Percentiles rank a stretch among this genome's conserved stretches.
Evolutionary conservation across 768 basidiomycete genomes (phyloP).

Genomic region (Naganishia onofrii): DNA sequence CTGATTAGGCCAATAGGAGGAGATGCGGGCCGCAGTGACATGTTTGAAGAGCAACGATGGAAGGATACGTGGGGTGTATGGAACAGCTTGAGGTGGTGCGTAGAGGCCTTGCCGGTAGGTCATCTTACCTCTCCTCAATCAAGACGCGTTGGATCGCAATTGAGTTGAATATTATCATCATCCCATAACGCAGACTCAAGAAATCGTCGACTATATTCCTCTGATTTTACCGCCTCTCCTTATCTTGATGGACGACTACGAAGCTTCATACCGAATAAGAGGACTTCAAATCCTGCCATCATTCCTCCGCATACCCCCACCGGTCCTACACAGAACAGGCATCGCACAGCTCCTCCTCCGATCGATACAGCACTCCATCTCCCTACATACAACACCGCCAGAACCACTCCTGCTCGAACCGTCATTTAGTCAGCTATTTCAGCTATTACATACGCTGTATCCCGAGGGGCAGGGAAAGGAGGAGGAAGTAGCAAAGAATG

Average conservation of each 20-base stretch:
- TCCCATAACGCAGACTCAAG: not conserved
- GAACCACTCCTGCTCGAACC: constrained; percentile 41
- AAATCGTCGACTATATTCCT: constrained; percentile 37
- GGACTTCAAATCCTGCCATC: constrained; percentile 37
- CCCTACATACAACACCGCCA: constrained; percentile 36
- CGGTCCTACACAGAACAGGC: constrained; percentile 47
- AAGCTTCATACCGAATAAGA: constrained; percentile 41
- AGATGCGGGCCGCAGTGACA: constrained; percentile 23
- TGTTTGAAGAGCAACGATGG: constrained; percentile 30
- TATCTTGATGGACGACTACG: constrained; percentile 50
- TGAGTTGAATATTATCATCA: not conserved
- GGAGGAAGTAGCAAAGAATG: constrained; percentile 35
- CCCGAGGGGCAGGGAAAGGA: constrained; percentile 31
- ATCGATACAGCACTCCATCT: constrained; percentile 46
- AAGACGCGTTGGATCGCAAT: too few relatives aligned
- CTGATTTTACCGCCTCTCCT: constrained; percentile 49
- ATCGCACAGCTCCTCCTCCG: constrained; percentile 44
- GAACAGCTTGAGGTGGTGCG: constrained; percentile 25
- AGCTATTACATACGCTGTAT: constrained; percentile 27
- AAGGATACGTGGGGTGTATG: constrained; percentile 21
- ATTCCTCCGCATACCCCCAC: constrained; percentile 39
- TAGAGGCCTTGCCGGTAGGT: constrained; percentile 25
- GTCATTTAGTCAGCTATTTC: constrained; percentile 34
- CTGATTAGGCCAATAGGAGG: constrained; percentile 25
- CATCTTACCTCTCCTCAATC: not conserved